These are phyloP conservation scores for Medicago lupulina DNA, from an alignment of 306 rosid species.

Conservation along the genomic window DNA sequence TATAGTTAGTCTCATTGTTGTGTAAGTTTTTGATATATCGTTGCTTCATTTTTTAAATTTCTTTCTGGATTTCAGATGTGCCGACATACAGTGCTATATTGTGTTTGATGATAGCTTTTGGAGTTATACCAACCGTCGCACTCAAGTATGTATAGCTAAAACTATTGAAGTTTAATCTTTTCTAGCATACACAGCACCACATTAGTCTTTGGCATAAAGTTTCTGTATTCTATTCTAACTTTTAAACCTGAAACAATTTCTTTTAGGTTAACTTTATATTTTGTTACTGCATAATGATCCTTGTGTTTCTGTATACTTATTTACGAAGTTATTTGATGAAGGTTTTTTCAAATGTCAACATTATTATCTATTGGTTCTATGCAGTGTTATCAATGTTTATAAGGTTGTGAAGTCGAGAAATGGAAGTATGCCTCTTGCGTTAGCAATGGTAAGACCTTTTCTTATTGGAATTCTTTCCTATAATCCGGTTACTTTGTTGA, in stretches of 20 bases:
- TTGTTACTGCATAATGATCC: neutral
- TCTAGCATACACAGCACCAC: neutral
- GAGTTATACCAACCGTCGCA: conserved; percentile 75
- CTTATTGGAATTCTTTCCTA: conserved; percentile 17
- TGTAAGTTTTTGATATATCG: conserved; percentile 14
- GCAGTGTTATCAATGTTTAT: conserved; percentile 77
- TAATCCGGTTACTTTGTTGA: conserved; percentile 37
- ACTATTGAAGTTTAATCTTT: conserved; percentile 26
- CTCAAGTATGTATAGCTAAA: conserved; percentile 67
- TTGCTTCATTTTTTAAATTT: conserved; percentile 37
- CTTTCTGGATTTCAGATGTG: conserved; percentile 58
- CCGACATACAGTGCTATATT: conserved; percentile 58
- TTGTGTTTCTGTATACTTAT: neutral
- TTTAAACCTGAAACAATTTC: conserved; percentile 8
- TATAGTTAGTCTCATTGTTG: conserved; percentile 15
- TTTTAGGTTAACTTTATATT: conserved; percentile 3
- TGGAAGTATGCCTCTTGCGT: conserved; percentile 76
- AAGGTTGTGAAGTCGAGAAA: conserved; percentile 84
- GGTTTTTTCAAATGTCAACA: conserved; percentile 34
- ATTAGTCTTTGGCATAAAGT: neutral
- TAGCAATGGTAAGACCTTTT: conserved; percentile 79
- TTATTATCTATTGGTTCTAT: conserved; percentile 42
- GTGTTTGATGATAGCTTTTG: conserved; percentile 72
- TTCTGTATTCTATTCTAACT: conserved; percentile 11
- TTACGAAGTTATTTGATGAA: conserved; percentile 33